Conservation (phyloP, 768 basidiomycete genomes). For the Boletus eberwhitei region DNA sequence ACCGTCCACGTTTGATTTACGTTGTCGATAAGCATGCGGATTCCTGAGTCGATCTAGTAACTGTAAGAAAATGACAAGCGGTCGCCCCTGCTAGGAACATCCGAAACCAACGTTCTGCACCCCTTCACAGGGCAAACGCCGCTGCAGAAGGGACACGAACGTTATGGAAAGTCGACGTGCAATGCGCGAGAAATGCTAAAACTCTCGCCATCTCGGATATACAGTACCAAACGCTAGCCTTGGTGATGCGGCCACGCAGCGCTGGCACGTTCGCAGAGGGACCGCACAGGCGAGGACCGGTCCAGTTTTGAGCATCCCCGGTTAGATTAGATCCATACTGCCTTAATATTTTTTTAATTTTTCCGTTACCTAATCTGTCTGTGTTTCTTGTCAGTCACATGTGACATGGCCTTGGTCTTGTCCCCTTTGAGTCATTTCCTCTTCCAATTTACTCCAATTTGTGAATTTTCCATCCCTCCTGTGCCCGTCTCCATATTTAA, state of each 20-base stretch:
- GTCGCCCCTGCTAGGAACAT: constrained; percentile 5
- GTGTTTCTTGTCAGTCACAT: constrained; percentile 16
- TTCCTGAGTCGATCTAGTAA: constrained; percentile 20
- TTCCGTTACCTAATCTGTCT: not conserved
- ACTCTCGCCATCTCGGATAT: not conserved
- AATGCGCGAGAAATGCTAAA: not conserved
- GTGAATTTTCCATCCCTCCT: constrained; percentile 37
- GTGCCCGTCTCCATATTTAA: constrained; percentile 37
- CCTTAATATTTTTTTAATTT: not conserved
- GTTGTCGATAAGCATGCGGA: not conserved
- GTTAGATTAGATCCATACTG: constrained; percentile 10
- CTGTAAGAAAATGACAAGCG: not conserved
- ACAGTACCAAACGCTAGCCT: too few species aligned
- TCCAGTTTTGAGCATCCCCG: not conserved
- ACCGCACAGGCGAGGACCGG: not conserved
- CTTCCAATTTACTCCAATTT: constrained; percentile 28
- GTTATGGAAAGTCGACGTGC: not conserved
- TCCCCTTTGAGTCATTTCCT: constrained; percentile 35
- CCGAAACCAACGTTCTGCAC: not conserved
- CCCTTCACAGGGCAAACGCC: constrained; percentile 10
- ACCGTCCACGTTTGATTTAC: constrained; percentile 5
- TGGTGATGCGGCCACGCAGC: too few species aligned
- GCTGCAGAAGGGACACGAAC: constrained; percentile 5
- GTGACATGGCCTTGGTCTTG: constrained; percentile 25
- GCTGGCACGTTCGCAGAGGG: constrained; percentile 16